phyloP scores from a whole-genome alignment of 352 stramenopile genomes.

The Plasmopara muralis region DNA sequence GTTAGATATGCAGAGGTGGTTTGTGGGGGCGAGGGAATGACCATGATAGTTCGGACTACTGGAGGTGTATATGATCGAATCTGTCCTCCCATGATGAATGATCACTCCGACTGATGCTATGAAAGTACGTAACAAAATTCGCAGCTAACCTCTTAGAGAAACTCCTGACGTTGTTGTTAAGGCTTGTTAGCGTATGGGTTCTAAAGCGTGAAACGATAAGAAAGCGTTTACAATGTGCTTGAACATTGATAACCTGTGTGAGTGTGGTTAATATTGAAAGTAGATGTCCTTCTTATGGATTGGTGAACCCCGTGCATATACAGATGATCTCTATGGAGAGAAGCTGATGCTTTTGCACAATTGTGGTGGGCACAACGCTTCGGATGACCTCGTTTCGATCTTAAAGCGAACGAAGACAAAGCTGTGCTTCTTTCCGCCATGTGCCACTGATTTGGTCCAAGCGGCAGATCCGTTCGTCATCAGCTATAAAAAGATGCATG shows the following conservation, averaged over 20 bases:
- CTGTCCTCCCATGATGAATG: no score
- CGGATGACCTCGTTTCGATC: background rate
- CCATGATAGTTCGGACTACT: background rate
- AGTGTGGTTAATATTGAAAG: background rate
- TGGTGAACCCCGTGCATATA: background rate
- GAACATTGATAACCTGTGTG: no score
- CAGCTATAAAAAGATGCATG: background rate
- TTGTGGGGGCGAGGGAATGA: background rate
- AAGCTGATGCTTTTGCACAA: background rate
- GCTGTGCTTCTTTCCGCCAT: background rate
- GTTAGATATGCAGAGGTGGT: conserved; percentile 2
- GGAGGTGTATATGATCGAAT: background rate
- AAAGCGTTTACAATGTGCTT: no score
- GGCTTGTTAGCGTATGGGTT: no score
- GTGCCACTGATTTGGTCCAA: background rate
- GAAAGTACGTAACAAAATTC: no score
- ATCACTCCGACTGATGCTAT: no score
- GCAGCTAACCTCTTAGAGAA: background rate
- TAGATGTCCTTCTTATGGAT: background rate
- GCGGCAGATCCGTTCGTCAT: background rate
- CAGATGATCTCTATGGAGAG: background rate
- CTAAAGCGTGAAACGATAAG: no score
- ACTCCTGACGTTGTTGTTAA: background rate
- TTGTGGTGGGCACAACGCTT: background rate
- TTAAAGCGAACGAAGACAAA: background rate